Conservation (phyloP, 2,329 filamentous ascomycete species). For the Neonectria neomacrospora region DNA sequence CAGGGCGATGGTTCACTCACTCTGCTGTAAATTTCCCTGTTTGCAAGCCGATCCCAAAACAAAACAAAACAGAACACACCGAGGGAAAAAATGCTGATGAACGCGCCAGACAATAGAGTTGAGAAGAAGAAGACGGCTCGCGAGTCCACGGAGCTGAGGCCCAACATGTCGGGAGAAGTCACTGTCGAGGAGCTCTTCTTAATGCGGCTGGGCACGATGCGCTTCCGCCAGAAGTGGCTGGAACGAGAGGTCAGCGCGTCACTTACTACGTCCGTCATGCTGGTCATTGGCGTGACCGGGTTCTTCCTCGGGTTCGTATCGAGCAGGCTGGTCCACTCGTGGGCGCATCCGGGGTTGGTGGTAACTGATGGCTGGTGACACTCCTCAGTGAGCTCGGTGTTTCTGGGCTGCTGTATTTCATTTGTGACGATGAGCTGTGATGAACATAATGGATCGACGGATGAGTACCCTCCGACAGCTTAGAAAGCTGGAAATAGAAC, state of each 20-base stretch:
- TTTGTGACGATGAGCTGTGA: slow-evolving; percentile 8
- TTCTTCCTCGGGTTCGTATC: slow-evolving; percentile 31
- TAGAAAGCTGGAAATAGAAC: slow-evolving; percentile 4
- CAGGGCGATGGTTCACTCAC: slow-evolving; percentile 36
- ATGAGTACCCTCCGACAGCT: neutral
- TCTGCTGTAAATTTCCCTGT: slow-evolving; percentile 28
- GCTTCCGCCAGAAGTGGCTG: slow-evolving; percentile 28
- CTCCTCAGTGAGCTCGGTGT: neutral
- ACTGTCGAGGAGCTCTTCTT: slow-evolving; percentile 35
- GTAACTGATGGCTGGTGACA: neutral
- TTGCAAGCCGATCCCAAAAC: neutral
- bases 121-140: slow-evolving; percentile 33
- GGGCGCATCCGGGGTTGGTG: slow-evolving; percentile 5
- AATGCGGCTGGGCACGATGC: slow-evolving; percentile 31
- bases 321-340: slow-evolving; percentile 29
- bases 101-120: slow-evolving; percentile 32
- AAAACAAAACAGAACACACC: neutral
- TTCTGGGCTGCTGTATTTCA: slow-evolving; percentile 1
- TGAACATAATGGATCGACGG: neutral
- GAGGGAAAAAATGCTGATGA: neutral
- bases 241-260: slow-evolving; percentile 34
- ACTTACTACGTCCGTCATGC: slow-evolving; percentile 33
- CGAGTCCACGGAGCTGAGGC: slow-evolving; percentile 20
- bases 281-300: slow-evolving; percentile 34
- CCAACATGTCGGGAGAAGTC: slow-evolving; percentile 30